Conservation (phyloP, 768 basidiomycete genomes). For the Mycena venus region DNA sequence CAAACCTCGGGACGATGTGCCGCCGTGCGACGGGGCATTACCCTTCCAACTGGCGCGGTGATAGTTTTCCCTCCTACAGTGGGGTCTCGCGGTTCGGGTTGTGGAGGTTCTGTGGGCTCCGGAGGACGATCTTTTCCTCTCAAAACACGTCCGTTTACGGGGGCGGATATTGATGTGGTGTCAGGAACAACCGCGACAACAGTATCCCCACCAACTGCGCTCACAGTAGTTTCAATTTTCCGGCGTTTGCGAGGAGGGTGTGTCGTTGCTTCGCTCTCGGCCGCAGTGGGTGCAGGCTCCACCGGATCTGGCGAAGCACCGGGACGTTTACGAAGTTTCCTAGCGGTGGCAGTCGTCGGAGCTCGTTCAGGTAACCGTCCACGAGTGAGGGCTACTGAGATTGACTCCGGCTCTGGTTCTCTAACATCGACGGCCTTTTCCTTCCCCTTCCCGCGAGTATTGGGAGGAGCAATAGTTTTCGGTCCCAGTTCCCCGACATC, state of each 20-base stretch:
- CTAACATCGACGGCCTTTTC: conserved; percentile 1
- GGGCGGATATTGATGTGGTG: conserved; percentile 19
- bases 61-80: conserved; percentile 6
- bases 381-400: conserved; percentile 13
- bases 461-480: too few species aligned
- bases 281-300: conserved; percentile 19
- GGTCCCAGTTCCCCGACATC: conserved; percentile 1
- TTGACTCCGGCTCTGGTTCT: conserved; percentile 17
- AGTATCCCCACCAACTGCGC: not conserved
- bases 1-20: conserved; percentile 11
- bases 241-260: conserved; percentile 42
- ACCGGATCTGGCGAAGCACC: conserved; percentile 5
- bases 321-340: conserved; percentile 14
- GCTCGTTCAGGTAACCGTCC: not conserved
- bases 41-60: not conserved
- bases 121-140: not conserved
- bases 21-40: conserved; percentile 27
- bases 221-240: conserved; percentile 29
- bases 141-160: conserved; percentile 25
- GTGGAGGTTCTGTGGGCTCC: not conserved
- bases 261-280: not conserved
- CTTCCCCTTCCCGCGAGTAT: not conserved
- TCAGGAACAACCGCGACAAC: not conserved
- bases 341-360: not conserved
- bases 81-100: not conserved